Conservation (phyloP, 306 rosid species). For the Quercus gilva region DNA sequence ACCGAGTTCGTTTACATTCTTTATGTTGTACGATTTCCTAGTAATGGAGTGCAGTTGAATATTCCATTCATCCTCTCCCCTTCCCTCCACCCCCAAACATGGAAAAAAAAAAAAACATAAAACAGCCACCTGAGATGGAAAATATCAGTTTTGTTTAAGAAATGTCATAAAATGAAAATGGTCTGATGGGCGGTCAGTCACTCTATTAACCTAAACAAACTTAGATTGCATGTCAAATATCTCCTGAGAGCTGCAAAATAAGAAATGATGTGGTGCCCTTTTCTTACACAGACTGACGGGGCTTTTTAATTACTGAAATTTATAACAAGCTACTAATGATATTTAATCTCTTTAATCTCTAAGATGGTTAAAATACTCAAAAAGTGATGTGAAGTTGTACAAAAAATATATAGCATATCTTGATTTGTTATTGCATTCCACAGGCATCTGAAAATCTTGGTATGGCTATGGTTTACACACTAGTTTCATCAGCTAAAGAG, state of each 20-base stretch:
- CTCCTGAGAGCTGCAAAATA: background rate
- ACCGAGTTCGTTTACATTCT: background rate
- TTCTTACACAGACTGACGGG: background rate
- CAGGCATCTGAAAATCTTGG: conserved; percentile 99
- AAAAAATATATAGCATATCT: conserved; percentile 25
- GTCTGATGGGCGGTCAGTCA: background rate
- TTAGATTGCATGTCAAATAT: background rate
- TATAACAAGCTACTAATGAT: background rate
- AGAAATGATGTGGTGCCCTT: background rate
- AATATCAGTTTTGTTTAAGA: background rate
- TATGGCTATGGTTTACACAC: conserved; percentile 99
- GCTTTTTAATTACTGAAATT: conserved; percentile 13
- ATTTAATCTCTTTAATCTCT: background rate
- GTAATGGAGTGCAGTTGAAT: background rate
- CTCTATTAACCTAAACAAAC: background rate
- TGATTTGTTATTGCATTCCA: conserved; percentile 30
- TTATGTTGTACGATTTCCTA: background rate
- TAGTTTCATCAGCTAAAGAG: conserved; percentile 89
- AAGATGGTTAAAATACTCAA: conserved; percentile 26
- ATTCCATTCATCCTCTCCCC: background rate
- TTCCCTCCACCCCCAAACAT: background rate
- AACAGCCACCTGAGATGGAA: background rate
- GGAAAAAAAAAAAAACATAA: background rate
- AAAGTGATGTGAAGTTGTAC: conserved; percentile 19
- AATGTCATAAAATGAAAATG: background rate